A percentile compares a stretch with the other conserved stretches of the same genome.
These are phyloP conservation scores for Diutina siamensis DNA, from an alignment of 1,139 yeast genomes.

Conservation along the genomic window DNA sequence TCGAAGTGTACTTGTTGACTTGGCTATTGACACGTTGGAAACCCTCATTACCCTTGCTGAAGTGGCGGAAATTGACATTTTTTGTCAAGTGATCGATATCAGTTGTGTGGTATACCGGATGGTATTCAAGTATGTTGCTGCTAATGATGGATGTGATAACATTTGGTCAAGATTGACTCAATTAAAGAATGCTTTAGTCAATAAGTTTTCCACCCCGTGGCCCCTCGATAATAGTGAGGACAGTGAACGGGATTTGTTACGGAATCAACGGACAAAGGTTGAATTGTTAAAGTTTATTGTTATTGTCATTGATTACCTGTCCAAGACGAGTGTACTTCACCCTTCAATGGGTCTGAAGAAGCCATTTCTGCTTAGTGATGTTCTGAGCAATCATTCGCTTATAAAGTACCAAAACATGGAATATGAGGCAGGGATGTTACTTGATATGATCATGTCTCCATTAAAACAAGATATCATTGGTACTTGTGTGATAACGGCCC, in stretches of 20 bases:
- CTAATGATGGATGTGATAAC: slow-evolving; percentile 30
- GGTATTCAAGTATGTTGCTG: slow-evolving; percentile 32
- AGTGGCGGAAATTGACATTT: slow-evolving; percentile 19
- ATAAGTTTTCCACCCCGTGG: slow-evolving; percentile 17
- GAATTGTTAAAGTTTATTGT: slow-evolving; percentile 66
- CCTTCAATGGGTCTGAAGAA: slow-evolving; percentile 24
- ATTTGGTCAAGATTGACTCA: slow-evolving; percentile 33
- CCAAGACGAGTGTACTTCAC: slow-evolving; percentile 13
- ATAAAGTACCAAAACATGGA: slow-evolving; percentile 16
- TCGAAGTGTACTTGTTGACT: slow-evolving; percentile 26
- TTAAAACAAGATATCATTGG: neutral
- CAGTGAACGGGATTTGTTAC: slow-evolving; percentile 35
- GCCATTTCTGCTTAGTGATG: slow-evolving; percentile 42
- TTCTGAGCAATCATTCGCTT: slow-evolving; percentile 58
- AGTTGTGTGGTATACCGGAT: slow-evolving; percentile 25
- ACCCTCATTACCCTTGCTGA: slow-evolving; percentile 20
- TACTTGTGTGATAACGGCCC: slow-evolving; percentile 10
- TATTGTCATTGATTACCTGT: slow-evolving; percentile 59
- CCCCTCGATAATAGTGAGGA: slow-evolving; percentile 37
- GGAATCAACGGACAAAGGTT: slow-evolving; percentile 46
- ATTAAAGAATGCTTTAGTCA: slow-evolving; percentile 23
- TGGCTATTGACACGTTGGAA: slow-evolving; percentile 31
- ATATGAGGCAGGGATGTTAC: slow-evolving; percentile 15
- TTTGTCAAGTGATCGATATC: slow-evolving; percentile 24
- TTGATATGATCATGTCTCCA: neutral